Evolutionary conservation across 2,329 filamentous ascomycete species (phyloP).

Genomic region (Cercospora beticola): DNA sequence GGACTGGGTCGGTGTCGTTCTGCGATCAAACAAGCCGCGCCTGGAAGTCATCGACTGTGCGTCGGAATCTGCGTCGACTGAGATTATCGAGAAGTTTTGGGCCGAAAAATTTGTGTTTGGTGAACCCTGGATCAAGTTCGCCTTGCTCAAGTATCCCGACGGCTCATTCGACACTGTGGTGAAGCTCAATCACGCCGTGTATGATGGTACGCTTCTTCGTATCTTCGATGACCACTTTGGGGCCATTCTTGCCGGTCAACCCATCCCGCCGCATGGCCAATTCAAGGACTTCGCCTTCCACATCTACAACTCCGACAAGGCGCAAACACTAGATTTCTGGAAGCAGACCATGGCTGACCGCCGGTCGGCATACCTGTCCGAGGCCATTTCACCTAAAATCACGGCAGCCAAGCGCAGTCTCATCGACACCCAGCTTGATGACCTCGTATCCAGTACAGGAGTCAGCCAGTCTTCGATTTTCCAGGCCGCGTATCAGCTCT

Average conservation of each 20-base stretch:
- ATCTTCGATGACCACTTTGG: background rate
- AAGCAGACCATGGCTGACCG: background rate
- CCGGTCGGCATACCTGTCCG: background rate
- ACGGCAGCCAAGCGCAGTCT: background rate
- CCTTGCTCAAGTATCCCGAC: constrained; percentile 1
- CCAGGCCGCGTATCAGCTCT: constrained; percentile 4
- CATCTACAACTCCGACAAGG: background rate
- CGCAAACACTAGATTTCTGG: background rate
- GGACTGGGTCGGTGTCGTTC: background rate
- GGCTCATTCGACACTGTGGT: background rate
- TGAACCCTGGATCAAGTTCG: background rate
- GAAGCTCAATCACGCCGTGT: constrained; percentile 1
- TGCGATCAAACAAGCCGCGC: background rate
- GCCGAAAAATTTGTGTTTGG: background rate
- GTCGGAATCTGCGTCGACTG: background rate
- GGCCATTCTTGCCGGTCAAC: background rate
- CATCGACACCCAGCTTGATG: background rate
- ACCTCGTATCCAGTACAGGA: background rate
- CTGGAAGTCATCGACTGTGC: background rate
- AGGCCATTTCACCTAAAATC: background rate
- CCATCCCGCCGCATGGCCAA: background rate
- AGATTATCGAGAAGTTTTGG: background rate
- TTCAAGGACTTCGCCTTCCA: background rate
- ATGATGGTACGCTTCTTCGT: background rate
- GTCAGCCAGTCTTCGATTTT: constrained; percentile 1